These are phyloP conservation scores for Suhomyces coccinellae DNA, from an alignment of 1,139 yeast species.

Conservation along the genomic window DNA sequence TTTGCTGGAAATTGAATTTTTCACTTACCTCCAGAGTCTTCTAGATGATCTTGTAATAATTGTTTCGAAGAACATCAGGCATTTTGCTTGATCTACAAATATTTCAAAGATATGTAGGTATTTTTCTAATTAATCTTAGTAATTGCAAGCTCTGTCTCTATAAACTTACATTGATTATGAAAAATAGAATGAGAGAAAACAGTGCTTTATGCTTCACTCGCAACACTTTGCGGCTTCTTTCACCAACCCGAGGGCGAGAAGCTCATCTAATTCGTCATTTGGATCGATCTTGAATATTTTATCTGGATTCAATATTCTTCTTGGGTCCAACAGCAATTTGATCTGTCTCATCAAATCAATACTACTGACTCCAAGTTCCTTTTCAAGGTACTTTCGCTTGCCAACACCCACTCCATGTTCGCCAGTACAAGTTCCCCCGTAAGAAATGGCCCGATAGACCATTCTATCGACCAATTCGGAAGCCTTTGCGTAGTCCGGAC, in stretches of 20 bases:
- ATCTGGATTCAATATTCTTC: slow-evolving; percentile 45
- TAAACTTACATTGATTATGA: too few relatives aligned
- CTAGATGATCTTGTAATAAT: too few relatives aligned
- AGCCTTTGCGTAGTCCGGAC: slow-evolving; percentile 38
- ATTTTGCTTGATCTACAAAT: too few relatives aligned
- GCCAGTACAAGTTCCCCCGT: slow-evolving; percentile 50
- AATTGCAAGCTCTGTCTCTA: too few relatives aligned
- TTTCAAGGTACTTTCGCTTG: slow-evolving; percentile 37
- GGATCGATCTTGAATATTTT: slow-evolving; percentile 43
- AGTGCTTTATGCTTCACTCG: slow-evolving; percentile 1
- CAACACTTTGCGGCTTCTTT: slow-evolving; percentile 16
- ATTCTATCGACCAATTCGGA: slow-evolving; percentile 47
- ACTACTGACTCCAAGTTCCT: slow-evolving; percentile 38
- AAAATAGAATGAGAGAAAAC: too few relatives aligned
- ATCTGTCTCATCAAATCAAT: slow-evolving; percentile 47
- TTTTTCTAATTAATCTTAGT: too few relatives aligned
- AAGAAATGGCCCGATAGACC: slow-evolving; percentile 48
- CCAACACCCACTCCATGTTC: slow-evolving; percentile 53
- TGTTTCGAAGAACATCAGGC: too few relatives aligned
- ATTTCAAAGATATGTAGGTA: too few relatives aligned
- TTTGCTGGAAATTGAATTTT: too few relatives aligned
- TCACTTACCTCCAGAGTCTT: too few relatives aligned
- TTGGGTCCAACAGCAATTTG: slow-evolving; percentile 42
- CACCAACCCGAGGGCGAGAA: slow-evolving; percentile 20
- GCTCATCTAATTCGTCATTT: slow-evolving; percentile 34